Percentiles rank a stretch among this genome's conserved stretches.
phyloP scores from a whole-genome alignment of 768 basidiomycete species.

The Xanthoconium purpureum region DNA sequence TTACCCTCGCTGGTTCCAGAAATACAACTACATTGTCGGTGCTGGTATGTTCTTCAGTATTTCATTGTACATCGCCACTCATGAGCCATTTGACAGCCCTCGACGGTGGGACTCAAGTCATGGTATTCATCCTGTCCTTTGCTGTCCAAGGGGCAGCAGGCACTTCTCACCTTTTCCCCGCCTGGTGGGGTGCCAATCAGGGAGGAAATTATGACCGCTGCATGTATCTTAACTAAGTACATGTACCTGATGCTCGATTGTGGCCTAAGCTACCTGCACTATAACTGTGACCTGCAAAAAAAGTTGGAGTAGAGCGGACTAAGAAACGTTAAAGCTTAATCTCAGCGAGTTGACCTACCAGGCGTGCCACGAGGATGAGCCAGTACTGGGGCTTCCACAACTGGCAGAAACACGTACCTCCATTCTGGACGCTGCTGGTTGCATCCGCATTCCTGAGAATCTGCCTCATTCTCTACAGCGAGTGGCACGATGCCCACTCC shows the following conservation, averaged over 20 bases:
- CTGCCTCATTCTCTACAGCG: conserved; percentile 76
- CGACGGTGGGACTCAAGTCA: conserved; percentile 44
- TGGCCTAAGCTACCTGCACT: background rate
- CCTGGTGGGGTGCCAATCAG: conserved; percentile 61
- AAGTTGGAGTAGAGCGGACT: too few species aligned
- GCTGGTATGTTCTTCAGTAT: conserved; percentile 38
- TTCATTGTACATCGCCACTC: too few species aligned
- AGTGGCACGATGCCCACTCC: conserved; percentile 83
- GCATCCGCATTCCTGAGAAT: conserved; percentile 60
- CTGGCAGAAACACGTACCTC: conserved; percentile 21
- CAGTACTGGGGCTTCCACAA: background rate
- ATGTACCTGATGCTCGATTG: too few species aligned
- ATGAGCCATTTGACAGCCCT: conserved; percentile 24
- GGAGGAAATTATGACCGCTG: conserved; percentile 38
- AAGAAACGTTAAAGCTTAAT: too few species aligned
- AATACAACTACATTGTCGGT: conserved; percentile 35
- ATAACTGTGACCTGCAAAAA: too few species aligned
- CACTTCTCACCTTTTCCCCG: conserved; percentile 46
- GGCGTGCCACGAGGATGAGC: background rate
- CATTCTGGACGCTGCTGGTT: conserved; percentile 52
- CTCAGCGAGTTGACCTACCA: too few species aligned
- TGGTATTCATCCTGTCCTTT: conserved; percentile 52
- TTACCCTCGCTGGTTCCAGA: conserved; percentile 35
- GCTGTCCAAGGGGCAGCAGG: conserved; percentile 53
- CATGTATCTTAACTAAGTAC: conserved; percentile 11